Evolutionary conservation across 768 basidiomycete species (phyloP), one percentile per base, ranked within the genome.

Genomic region (Leccinum fibrillosum): DNA sequence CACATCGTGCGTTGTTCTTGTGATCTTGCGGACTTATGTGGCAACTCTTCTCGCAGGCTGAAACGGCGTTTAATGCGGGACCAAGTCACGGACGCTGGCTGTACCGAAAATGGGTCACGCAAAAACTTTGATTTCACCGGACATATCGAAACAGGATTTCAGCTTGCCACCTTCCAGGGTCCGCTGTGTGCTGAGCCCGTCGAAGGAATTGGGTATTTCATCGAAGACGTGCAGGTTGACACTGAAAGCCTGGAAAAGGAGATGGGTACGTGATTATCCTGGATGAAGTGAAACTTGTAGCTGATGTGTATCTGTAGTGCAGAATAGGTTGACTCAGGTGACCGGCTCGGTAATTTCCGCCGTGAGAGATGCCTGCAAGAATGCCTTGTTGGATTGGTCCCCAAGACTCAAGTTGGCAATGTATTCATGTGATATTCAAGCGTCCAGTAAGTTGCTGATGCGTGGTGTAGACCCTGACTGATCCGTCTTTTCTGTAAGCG

Each of bases 341-440:
- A 86, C 89, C 2, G 97, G 97, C 13, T 94, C 94, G 2, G 77
- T 97, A 49, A 94, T 96, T 61, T 90, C 97, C 4, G 82, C 87
- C 3, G 86, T 92, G 42, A 84, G 88, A 71, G 97, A 99, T 64
- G 88, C 92, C 0, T 98, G 94, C 70, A 83, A 91, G 58, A 89
- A 86, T 62, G 94, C 90, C 1, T 71, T 99, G 56, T 76, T 98
- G 48, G 97, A 98, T 72, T 99, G 97, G 97, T 98, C 95, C 2
- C 97, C 97, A 13, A 81, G 97, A 57, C 81, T 99, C 64, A 92
- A 95, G 86, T 77, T 99, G 64, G 97, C 97, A 0, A 98, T 98
- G 94, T 99, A 99, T 72, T 88, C 90, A 12, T 99, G 96, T 73
- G 95, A 98, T 68, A 98, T 99, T 54, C 97, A 98, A 75, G 92